phyloP scores from a whole-genome alignment of 148 eudicot species.

The Amaranthus palmeri region DNA sequence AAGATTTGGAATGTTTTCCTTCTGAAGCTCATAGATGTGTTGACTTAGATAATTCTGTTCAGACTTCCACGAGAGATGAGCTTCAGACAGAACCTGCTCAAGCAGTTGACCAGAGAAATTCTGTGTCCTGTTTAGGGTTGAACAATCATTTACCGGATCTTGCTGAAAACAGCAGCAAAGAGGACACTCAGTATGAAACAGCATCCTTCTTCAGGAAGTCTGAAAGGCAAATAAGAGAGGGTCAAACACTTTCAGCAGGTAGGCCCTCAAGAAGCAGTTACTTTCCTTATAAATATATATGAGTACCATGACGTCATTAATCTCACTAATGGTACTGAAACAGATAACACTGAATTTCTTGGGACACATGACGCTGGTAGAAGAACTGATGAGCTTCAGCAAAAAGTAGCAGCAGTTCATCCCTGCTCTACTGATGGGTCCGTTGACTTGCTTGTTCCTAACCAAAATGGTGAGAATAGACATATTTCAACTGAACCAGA shows the following conservation, averaged over 20 bases:
- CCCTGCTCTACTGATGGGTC: slow-evolving; percentile 17
- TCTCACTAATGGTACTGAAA: slow-evolving; percentile 12
- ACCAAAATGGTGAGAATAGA: slow-evolving; percentile 16
- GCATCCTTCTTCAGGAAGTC: slow-evolving; percentile 14
- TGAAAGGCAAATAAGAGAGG: slow-evolving; percentile 8
- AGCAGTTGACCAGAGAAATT: slow-evolving; percentile 18
- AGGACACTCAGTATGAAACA: slow-evolving; percentile 15
- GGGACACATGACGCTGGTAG: slow-evolving; percentile 15
- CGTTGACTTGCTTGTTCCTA: slow-evolving; percentile 26
- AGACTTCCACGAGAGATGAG: slow-evolving; percentile 10
- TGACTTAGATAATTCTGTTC: slow-evolving; percentile 19
- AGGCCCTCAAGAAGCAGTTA: slow-evolving; percentile 4
- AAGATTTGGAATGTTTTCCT: slow-evolving; percentile 21
- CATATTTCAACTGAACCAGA: slow-evolving; percentile 19
- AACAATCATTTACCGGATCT: slow-evolving; percentile 7
- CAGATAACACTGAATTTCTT: slow-evolving; percentile 11
- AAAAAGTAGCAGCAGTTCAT: slow-evolving; percentile 21
- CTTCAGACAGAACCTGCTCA: slow-evolving; percentile 17
- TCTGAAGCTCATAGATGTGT: slow-evolving; percentile 10
- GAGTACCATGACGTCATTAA: slow-evolving; percentile 3
- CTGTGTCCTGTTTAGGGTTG: slow-evolving; percentile 16
- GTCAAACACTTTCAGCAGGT: slow-evolving; percentile 8
- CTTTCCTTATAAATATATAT: slow-evolving; percentile 5
- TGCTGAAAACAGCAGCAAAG: slow-evolving; percentile 19
- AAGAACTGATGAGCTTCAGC: slow-evolving; percentile 11